Evolutionary conservation across 106 monocot genomes (phyloP).

Genomic region (Gastrodia elata): DNA sequence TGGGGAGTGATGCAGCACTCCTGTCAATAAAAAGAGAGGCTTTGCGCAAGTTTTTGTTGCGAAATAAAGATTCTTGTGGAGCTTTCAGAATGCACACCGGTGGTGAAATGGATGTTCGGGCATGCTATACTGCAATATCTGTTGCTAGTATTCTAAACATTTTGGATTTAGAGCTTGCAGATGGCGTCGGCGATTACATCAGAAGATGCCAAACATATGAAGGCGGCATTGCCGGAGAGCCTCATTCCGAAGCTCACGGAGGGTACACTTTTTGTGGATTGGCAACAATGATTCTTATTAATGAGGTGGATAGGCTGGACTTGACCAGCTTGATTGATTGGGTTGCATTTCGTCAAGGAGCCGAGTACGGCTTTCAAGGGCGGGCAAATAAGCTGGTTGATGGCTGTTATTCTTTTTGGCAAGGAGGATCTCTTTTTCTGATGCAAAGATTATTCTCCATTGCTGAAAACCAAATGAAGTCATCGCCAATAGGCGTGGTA

Average conservation of each 20-base stretch:
- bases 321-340: conserved; percentile 70
- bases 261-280: conserved; percentile 99
- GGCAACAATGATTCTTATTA: conserved; percentile 84
- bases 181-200: conserved; percentile 74
- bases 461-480: conserved; percentile 35
- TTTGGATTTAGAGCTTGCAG: conserved; percentile 56
- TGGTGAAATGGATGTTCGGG: conserved; percentile 96
- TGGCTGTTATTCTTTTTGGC: conserved; percentile 99
- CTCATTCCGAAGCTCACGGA: conserved; percentile 99
- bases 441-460: conserved; percentile 52
- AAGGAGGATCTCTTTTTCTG: conserved; percentile 71
- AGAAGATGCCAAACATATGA: conserved; percentile 94
- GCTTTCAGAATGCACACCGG: conserved; percentile 92
- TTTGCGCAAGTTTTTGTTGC: conserved; percentile 47
- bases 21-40: conserved; percentile 83
- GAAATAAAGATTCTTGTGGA: conserved; percentile 85
- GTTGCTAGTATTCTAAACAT: conserved; percentile 89
- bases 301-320: conserved; percentile 77
- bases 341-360: conserved; percentile 87
- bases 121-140: conserved; percentile 88
- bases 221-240: conserved; percentile 99
- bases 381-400: conserved; percentile 96
- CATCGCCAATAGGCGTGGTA: not conserved
- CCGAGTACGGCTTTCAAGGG: conserved; percentile 95
- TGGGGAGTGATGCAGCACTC: conserved; percentile 69